Evolutionary conservation across 2,329 filamentous ascomycete genomes (phyloP).

Genomic region (Pseudodiploospora longispora): DNA sequence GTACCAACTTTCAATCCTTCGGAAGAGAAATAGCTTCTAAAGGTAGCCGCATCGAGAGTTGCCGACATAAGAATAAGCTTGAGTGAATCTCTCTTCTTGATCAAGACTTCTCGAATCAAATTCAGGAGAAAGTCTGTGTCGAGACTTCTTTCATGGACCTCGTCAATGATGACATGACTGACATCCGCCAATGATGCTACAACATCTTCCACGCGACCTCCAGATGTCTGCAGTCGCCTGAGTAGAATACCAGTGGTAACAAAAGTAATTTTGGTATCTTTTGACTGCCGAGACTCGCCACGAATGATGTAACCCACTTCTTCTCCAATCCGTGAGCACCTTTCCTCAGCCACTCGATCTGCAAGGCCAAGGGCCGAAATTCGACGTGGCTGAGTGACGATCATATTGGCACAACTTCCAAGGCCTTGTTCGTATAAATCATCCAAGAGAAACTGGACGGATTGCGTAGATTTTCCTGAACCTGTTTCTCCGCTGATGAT

Average conservation of each 20-base stretch:
- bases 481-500: constrained; percentile 97
- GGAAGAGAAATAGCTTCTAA: constrained; percentile 73
- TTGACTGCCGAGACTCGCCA: constrained; percentile 72
- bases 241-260: constrained; percentile 92
- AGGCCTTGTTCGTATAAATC: constrained; percentile 72
- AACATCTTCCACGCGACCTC: constrained; percentile 71
- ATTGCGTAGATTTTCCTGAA: constrained; percentile 94
- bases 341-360: constrained; percentile 88
- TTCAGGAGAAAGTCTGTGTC: constrained; percentile 93
- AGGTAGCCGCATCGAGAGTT: constrained; percentile 81
- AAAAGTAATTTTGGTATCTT: constrained; percentile 81
- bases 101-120: constrained; percentile 74
- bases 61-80: constrained; percentile 95
- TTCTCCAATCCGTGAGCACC: constrained; percentile 71
- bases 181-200: constrained; percentile 77
- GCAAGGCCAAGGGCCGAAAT: constrained; percentile 92
- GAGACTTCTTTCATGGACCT: constrained; percentile 90
- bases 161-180: constrained; percentile 90
- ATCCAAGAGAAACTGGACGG: constrained; percentile 90
- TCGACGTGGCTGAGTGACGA: constrained; percentile 90
- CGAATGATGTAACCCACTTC: constrained; percentile 90
- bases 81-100: constrained; percentile 64
- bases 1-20: constrained; percentile 61
- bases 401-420: constrained; percentile 74
- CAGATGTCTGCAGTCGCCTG: constrained; percentile 82